Evolutionary conservation across 139 green algal species (phyloP), one percentile per base, ranked within the genome.

Genomic region (Volvox africanus): DNA sequence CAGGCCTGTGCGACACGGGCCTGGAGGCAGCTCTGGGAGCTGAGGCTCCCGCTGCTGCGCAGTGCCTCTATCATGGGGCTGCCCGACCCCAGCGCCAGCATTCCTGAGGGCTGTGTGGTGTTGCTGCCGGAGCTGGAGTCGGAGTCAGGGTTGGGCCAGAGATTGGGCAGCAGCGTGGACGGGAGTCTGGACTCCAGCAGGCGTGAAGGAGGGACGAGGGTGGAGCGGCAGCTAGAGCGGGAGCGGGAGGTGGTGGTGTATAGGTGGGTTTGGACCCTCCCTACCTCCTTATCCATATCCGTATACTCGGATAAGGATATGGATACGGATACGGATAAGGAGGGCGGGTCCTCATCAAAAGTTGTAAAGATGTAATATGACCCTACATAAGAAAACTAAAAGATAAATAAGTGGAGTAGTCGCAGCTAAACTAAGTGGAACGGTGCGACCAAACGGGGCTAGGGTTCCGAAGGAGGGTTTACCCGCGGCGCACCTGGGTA

Each of bases 71-170:
- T 86, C 2, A 21, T 73, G 50, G 80, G 80, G 80, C 32, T 86
- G 80, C 80, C 80, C 50, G 80, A 86, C 80, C 80, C 80, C 80
- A 73, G 50, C 80, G 80, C 44, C 80, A 86, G 80, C 80, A 55
- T 86, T 55, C 80, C 80, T 55, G 80, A 71, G 80, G 80, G 80
- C 80, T 86, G 80, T 55, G 78, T 71, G 26, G 80, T 86, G 80
- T 55, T 44, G 50, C 26, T 86, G 50, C 50, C 80, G 50, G 50
- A 18, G 19, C 55, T 81, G 75, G 75, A 61, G 24, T 32, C 26
- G 73, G 73, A 36, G 26, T 32, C 35, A 55, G 44, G 9, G 44
- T 55, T 9, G 75, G 75, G 20, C 71, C 24, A 28, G 21, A 73
- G 65, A 28, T 2, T 36, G 71, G 71, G 33, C 71, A 33, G 28